Conservation (phyloP, 2,329 filamentous ascomycete genomes). For the Gliomastix tumulicola region DNA sequence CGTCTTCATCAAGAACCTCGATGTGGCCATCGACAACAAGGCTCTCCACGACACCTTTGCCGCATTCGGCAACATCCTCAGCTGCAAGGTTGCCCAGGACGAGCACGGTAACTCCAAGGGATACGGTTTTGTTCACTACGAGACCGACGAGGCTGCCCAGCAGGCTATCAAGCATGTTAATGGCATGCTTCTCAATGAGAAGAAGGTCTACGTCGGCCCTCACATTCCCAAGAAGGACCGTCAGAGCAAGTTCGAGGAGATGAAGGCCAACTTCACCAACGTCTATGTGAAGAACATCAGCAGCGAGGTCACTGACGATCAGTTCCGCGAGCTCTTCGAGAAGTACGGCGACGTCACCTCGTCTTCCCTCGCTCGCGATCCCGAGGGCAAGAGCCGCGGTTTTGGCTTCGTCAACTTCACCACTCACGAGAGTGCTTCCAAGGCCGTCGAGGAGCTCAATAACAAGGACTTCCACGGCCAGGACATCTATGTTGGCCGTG, state of each 20-base stretch:
- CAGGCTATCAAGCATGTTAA: slow-evolving; percentile 99
- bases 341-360: slow-evolving; percentile 92
- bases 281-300: slow-evolving; percentile 99
- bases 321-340: slow-evolving; percentile 92
- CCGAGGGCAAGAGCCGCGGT: slow-evolving; percentile 86
- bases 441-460: slow-evolving; percentile 88
- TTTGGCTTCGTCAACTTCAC: slow-evolving; percentile 97
- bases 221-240: slow-evolving; percentile 99
- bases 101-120: slow-evolving; percentile 96
- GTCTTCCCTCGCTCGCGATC: slow-evolving; percentile 83
- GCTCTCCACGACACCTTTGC: slow-evolving; percentile 98
- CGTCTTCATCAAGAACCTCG: slow-evolving; percentile 99
- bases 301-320: slow-evolving; percentile 77
- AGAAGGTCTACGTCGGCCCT: slow-evolving; percentile 99
- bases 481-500: slow-evolving; percentile 95
- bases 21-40: slow-evolving; percentile 99
- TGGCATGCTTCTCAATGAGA: slow-evolving; percentile 99
- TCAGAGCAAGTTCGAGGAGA: slow-evolving; percentile 99
- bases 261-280: slow-evolving; percentile 99
- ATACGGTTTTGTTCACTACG: slow-evolving; percentile 99
- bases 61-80: slow-evolving; percentile 97
- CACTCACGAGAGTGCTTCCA: slow-evolving; percentile 77
- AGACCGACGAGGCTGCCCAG: slow-evolving; percentile 94
- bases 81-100: slow-evolving; percentile 98
- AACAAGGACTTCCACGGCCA: slow-evolving; percentile 88